Conservation (phyloP, 495 filamentous ascomycete genomes). For the Trichoderma orchidacearum region DNA sequence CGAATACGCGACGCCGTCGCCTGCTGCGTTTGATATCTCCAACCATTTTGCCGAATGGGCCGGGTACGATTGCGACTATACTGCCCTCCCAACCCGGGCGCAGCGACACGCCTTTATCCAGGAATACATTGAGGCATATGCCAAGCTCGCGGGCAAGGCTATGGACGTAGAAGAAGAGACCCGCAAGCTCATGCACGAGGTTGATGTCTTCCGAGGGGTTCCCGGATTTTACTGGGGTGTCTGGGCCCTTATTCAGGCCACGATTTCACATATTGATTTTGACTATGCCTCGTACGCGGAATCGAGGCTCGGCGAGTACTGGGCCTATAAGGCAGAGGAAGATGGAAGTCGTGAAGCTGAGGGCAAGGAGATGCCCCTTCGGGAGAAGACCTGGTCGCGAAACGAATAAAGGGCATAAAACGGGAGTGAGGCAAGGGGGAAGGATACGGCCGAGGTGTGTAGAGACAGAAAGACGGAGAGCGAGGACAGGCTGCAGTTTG, state of each 20-base stretch:
- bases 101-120: conserved; percentile 71
- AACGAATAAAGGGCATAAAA: neutral
- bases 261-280: conserved; percentile 92
- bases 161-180: conserved; percentile 46
- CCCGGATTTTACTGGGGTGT: conserved; percentile 87
- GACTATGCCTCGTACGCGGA: conserved; percentile 92
- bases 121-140: conserved; percentile 61
- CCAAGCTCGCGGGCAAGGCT: conserved; percentile 24
- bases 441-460: neutral
- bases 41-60: conserved; percentile 99
- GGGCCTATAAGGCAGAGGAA: conserved; percentile 73
- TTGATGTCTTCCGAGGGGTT: conserved; percentile 77
- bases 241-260: conserved; percentile 93
- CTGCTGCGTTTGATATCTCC: conserved; percentile 95
- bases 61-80: conserved; percentile 89
- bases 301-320: conserved; percentile 79
- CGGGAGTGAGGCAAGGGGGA: neutral
- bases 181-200: conserved; percentile 52
- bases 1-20: conserved; percentile 88
- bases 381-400: conserved; percentile 77
- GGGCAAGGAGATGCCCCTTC: conserved; percentile 49
- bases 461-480: neutral
- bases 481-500: neutral
- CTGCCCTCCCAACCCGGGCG: conserved; percentile 61
- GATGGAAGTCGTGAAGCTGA: conserved; percentile 43